Conservation (phyloP, 169 alveolate genomes). For the Plasmodium relictum region DNA sequence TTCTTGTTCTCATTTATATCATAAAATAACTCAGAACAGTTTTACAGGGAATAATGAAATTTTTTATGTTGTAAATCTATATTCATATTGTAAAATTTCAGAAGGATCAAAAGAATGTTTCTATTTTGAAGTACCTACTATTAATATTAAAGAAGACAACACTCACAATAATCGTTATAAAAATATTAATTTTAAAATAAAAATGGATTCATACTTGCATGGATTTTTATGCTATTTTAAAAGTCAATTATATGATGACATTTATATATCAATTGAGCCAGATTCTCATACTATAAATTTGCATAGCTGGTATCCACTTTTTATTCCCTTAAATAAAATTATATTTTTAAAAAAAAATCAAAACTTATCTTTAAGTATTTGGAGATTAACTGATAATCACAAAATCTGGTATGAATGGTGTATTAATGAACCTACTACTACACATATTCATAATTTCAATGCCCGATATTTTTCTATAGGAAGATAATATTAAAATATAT, state of each 20-base stretch:
- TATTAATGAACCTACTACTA: slow-evolving; percentile 54
- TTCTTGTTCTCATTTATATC: slow-evolving; percentile 82
- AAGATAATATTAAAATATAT: not conserved
- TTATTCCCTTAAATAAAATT: slow-evolving; percentile 81
- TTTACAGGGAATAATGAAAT: slow-evolving; percentile 73
- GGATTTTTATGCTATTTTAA: slow-evolving; percentile 87
- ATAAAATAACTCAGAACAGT: slow-evolving; percentile 77
- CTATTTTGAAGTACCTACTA: slow-evolving; percentile 30
- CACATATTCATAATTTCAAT: slow-evolving; percentile 60
- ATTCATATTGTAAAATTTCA: slow-evolving; percentile 76
- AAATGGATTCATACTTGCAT: slow-evolving; percentile 79
- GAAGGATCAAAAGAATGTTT: slow-evolving; percentile 77
- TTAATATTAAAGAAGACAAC: slow-evolving; percentile 16
- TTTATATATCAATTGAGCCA: slow-evolving; percentile 82
- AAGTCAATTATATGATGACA: slow-evolving; percentile 78
- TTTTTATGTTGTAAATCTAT: slow-evolving; percentile 71
- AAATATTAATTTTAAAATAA: slow-evolving; percentile 77
- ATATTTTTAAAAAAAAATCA: slow-evolving; percentile 78
- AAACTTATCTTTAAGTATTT: slow-evolving; percentile 79
- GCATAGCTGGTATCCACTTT: slow-evolving; percentile 87
- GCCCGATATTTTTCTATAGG: slow-evolving; percentile 70
- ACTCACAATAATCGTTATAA: slow-evolving; percentile 80
- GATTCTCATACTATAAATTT: slow-evolving; percentile 70
- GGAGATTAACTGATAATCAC: slow-evolving; percentile 83
- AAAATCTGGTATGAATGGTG: slow-evolving; percentile 88